Evolutionary conservation across 129 eudicot species (phyloP).

Genomic region (sunflower (Helianthus annuus)): DNA sequence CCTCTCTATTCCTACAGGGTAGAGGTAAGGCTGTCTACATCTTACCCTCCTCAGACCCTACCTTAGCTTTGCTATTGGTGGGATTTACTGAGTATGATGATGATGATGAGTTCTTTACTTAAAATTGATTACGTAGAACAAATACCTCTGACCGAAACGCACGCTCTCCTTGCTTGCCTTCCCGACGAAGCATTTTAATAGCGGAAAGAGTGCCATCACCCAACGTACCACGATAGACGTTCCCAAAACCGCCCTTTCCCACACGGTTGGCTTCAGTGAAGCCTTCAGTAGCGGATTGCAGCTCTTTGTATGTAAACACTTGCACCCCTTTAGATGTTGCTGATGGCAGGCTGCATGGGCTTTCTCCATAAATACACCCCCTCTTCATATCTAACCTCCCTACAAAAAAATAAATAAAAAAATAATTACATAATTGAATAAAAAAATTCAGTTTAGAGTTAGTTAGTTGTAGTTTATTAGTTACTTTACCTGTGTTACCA

Average conservation of each 20-base stretch:
- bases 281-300: constrained; percentile 66
- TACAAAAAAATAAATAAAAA: neutral
- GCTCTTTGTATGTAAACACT: constrained; percentile 81
- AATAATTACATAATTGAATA: neutral
- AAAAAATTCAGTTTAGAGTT: neutral
- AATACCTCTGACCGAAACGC: constrained; percentile 85
- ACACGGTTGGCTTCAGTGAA: constrained; percentile 63
- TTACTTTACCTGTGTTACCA: constrained; percentile 53
- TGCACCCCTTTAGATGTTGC: constrained; percentile 62
- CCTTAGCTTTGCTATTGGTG: no score
- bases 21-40: no score
- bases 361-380: constrained; percentile 63
- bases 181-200: constrained; percentile 60
- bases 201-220: constrained; percentile 81
- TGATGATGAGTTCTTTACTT: neutral
- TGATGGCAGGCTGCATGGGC: constrained; percentile 34
- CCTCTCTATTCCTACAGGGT: no score
- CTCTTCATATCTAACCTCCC: constrained; percentile 40
- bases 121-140: neutral
- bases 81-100: no score
- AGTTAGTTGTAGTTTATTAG: neutral
- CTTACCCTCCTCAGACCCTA: no score
- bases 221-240: constrained; percentile 67
- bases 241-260: constrained; percentile 72
- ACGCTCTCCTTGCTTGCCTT: constrained; percentile 87